Evolutionary conservation across 192 early-diverging fungal genomes (phyloP).

Genomic region (Mortierella alpina): DNA sequence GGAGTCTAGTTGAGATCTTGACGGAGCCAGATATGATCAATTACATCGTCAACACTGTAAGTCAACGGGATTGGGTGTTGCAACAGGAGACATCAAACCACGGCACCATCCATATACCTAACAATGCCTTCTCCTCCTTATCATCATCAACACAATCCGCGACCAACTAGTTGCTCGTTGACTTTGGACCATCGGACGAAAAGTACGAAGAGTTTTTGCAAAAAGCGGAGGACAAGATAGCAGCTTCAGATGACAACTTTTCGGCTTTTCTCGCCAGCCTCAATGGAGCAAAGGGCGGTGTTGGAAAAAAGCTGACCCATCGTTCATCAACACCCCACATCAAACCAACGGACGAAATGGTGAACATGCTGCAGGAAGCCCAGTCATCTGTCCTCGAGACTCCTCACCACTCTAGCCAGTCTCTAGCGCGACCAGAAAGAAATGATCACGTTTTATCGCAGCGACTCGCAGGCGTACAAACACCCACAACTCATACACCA

Average conservation of each 20-base stretch:
- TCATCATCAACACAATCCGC: background rate
- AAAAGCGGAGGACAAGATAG: conserved; percentile 47
- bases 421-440: conserved; percentile 18
- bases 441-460: conserved; percentile 22
- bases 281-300: conserved; percentile 2
- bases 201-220: conserved; percentile 41
- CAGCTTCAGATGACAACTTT: conserved; percentile 16
- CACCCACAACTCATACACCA: background rate
- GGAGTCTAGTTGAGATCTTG: conserved; percentile 54
- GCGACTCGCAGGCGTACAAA: conserved; percentile 1
- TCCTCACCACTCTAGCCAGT: background rate
- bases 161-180: conserved; percentile 20
- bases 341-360: conserved; percentile 48
- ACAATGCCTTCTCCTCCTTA: background rate
- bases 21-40: conserved; percentile 64
- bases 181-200: conserved; percentile 42
- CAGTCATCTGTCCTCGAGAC: conserved; percentile 26
- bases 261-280: conserved; percentile 31
- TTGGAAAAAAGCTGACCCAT: conserved; percentile 8
- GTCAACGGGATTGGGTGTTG: background rate
- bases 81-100: too few relatives aligned
- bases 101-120: background rate
- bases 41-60: conserved; percentile 64
- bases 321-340: conserved; percentile 51
- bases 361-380: conserved; percentile 39